phyloP scores from a whole-genome alignment of 2,329 filamentous ascomycete species.

The Ceratocystis huliohia region DNA sequence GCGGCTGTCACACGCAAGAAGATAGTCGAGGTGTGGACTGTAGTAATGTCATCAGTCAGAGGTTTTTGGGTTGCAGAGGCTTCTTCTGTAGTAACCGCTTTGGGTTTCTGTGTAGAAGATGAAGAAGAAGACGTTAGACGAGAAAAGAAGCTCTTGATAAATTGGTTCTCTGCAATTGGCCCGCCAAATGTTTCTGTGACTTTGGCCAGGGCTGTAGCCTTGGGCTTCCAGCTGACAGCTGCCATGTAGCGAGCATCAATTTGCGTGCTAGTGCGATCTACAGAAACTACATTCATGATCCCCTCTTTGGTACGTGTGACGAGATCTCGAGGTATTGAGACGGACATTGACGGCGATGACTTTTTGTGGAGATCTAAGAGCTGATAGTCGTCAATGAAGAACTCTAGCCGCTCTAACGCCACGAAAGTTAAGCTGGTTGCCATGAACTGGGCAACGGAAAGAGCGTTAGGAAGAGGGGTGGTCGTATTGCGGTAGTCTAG shows the following conservation, averaged over 20 bases:
- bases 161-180: conserved; percentile 41
- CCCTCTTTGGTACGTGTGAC: conserved; percentile 74
- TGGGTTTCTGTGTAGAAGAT: conserved; percentile 39
- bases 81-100: conserved; percentile 42
- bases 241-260: conserved; percentile 87
- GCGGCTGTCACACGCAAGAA: conserved; percentile 84
- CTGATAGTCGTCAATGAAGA: conserved; percentile 80
- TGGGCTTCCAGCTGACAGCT: conserved; percentile 69
- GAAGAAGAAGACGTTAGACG: conserved; percentile 48
- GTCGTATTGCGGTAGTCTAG: conserved; percentile 85
- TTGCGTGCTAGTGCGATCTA: conserved; percentile 76
- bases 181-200: conserved; percentile 38
- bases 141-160: conserved; percentile 68
- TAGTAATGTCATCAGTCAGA: conserved; percentile 59
- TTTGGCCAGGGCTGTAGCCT: conserved; percentile 32
- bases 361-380: conserved; percentile 73
- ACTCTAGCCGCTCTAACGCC: conserved; percentile 70
- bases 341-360: conserved; percentile 59
- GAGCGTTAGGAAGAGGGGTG: conserved; percentile 71
- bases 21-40: conserved; percentile 60
- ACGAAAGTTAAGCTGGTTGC: conserved; percentile 95
- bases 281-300: conserved; percentile 71
- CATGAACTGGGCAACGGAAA: conserved; percentile 81
- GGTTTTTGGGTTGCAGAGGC: conserved; percentile 43
- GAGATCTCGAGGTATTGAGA: conserved; percentile 65